Base-by-base conservation (phyloP, 1,139 yeast species). In the Saccharomycopsis hybrid region DNA sequence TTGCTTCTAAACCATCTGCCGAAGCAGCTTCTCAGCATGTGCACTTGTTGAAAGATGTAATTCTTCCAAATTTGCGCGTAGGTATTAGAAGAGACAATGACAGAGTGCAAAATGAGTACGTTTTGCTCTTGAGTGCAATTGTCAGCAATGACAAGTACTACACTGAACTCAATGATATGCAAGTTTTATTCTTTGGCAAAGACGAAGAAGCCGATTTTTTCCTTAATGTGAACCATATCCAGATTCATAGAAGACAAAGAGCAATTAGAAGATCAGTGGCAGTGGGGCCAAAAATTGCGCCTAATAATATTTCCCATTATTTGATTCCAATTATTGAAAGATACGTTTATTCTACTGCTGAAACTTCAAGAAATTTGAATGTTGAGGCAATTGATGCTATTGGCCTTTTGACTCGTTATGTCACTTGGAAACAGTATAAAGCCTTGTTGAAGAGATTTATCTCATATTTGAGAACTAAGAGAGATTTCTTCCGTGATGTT, bases 171-270 rank as follows among this genome's bases (percentile, higher is more conserved):
- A 70, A 71, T 29, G 95, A 86, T 58, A 74, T 89, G 90, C 76
- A 76, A 53, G 72, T 77, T 1, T 69, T 92, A 46, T 67, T 84
- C 1, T 76, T 72, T 58, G 74, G 74, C 46, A 82, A 81, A 41
- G 95, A 88, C 59, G 95, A 84, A 44, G 96, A 88, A 59, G 85
- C 89, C 1, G 82, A 87, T 63, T 89, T 92, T 62, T 92, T 92
- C 69, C 69, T 72, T 52, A 89, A 89, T 60, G 73, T 94, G 42
- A 76, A 76, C 55, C 97, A 92, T 62, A 81, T 92, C 47, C 98
- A 94, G 67, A 62, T 84, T 27, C 90, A 85, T 60, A 79, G 95
- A 66, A 83, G 97, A 59, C 89, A 85, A 63, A 76, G 88, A 59
- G 95, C 97, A 0, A 73, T 92, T 29, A 75, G 79, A 58, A 75